phyloP scores from a whole-genome alignment of 2,329 filamentous ascomycete genomes.

The Talaromyces sp. region DNA sequence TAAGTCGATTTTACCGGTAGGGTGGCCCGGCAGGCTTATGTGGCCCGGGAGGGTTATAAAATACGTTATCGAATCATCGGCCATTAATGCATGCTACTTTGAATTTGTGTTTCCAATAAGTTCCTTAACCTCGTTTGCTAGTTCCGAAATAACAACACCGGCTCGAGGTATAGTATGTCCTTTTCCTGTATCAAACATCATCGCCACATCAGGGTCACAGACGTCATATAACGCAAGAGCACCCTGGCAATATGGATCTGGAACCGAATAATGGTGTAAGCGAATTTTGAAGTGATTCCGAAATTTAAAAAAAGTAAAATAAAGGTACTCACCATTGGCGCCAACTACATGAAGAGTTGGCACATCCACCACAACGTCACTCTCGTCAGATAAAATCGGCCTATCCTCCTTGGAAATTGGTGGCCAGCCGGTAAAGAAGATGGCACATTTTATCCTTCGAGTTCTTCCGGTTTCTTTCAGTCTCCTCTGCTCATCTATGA shows the following conservation, averaged over 20 bases:
- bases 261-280: conserved; percentile 11
- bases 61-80: no score
- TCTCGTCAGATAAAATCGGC: conserved; percentile 37
- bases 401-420: conserved; percentile 30
- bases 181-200: conserved; percentile 62
- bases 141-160: conserved; percentile 6
- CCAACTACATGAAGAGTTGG: conserved; percentile 40
- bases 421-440: conserved; percentile 49
- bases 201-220: conserved; percentile 56
- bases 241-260: conserved; percentile 59
- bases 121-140: conserved; percentile 7
- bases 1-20: no score
- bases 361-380: conserved; percentile 37
- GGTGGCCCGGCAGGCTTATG: no score
- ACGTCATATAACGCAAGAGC: conserved; percentile 59
- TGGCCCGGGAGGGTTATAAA: no score
- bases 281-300: neutral
- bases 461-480: conserved; percentile 30
- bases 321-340: conserved; percentile 13
- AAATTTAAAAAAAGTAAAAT: neutral
- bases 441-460: conserved; percentile 40
- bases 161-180: conserved; percentile 57
- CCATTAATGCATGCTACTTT: neutral
- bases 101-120: conserved; percentile 5
- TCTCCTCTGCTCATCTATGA: conserved; percentile 48